These are phyloP conservation scores for Teunomyces funiuensis DNA, from an alignment of 805 yeast species.

Conservation along the genomic window DNA sequence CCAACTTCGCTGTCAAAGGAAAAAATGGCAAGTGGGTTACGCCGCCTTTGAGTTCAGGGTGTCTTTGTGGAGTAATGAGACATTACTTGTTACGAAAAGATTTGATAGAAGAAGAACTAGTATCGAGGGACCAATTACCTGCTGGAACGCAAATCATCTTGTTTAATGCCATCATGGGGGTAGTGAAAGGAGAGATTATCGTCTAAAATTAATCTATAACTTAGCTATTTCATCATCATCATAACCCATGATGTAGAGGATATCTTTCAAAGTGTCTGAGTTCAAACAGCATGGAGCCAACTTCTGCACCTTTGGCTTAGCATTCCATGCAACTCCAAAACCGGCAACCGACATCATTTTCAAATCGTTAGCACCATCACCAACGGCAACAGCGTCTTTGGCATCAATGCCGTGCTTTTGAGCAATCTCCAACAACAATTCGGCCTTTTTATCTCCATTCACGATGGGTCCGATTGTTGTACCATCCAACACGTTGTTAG, in stretches of 20 bases:
- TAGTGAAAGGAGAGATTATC: conserved; percentile 55
- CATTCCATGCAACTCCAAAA: conserved; percentile 95
- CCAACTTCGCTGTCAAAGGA: conserved; percentile 68
- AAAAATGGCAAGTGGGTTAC: conserved; percentile 64
- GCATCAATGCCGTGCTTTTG: conserved; percentile 51
- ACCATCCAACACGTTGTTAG: conserved; percentile 65
- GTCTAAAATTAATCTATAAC: conserved; percentile 12
- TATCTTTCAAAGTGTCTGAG: conserved; percentile 67
- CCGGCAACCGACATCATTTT: conserved; percentile 92
- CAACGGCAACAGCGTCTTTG: conserved; percentile 71
- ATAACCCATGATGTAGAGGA: conserved; percentile 79
- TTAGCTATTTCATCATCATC: conserved; percentile 51
- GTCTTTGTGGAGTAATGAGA: conserved; percentile 82
- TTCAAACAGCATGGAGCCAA: conserved; percentile 83
- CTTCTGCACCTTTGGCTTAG: conserved; percentile 87
- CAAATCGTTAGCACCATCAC: conserved; percentile 97
- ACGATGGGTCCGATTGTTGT: conserved; percentile 77
- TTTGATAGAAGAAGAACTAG: conserved; percentile 51
- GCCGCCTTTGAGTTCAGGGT: conserved; percentile 76
- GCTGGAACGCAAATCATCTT: conserved; percentile 71
- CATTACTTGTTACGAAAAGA: conserved; percentile 58
- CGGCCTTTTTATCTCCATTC: conserved; percentile 82
- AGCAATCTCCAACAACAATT: conserved; percentile 63
- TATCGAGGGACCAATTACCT: conserved; percentile 46
- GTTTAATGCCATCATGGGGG: conserved; percentile 84